Evolutionary conservation across 352 stramenopile genomes (phyloP).

Genomic region (Albugo laibachii): DNA sequence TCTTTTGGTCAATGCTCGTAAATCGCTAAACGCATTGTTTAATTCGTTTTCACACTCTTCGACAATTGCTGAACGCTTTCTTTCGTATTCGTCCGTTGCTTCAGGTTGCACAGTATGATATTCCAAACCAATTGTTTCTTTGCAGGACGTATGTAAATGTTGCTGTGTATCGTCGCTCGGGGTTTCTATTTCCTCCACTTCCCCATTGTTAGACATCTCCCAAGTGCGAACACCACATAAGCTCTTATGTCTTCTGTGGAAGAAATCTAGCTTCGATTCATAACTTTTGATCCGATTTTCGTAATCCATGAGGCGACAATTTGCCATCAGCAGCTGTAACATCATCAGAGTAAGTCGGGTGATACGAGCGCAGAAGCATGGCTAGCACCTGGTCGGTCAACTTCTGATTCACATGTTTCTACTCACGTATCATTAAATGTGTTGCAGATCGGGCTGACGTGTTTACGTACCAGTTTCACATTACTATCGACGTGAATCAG

Average conservation of each 20-base stretch:
- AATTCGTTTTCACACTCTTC: constrained; percentile 38
- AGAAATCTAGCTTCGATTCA: constrained; percentile 19
- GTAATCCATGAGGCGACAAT: constrained; percentile 25
- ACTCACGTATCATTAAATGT: constrained; percentile 2
- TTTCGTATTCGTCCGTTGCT: neutral
- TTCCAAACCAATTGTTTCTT: neutral
- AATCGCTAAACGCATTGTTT: constrained; percentile 30
- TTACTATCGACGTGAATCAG: too few relatives aligned
- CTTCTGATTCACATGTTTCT: constrained; percentile 36
- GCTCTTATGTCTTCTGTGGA: constrained; percentile 2
- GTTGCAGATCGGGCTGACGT: neutral
- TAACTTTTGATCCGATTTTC: constrained; percentile 22
- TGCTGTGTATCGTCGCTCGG: neutral
- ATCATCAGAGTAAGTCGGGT: neutral
- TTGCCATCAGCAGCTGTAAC: constrained; percentile 19
- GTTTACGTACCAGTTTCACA: too few relatives aligned
- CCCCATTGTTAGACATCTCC: too few relatives aligned
- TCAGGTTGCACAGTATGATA: neutral
- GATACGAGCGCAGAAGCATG: neutral
- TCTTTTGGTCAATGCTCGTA: constrained; percentile 18
- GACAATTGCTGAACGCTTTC: constrained; percentile 23
- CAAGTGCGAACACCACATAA: too few relatives aligned
- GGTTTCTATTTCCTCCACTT: neutral
- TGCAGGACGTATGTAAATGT: neutral
- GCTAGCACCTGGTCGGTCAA: constrained; percentile 30